Evolutionary conservation across 176 grass and related monocot genomes (phyloP).

Genomic region (Rhipidocladum racemiflorum): DNA sequence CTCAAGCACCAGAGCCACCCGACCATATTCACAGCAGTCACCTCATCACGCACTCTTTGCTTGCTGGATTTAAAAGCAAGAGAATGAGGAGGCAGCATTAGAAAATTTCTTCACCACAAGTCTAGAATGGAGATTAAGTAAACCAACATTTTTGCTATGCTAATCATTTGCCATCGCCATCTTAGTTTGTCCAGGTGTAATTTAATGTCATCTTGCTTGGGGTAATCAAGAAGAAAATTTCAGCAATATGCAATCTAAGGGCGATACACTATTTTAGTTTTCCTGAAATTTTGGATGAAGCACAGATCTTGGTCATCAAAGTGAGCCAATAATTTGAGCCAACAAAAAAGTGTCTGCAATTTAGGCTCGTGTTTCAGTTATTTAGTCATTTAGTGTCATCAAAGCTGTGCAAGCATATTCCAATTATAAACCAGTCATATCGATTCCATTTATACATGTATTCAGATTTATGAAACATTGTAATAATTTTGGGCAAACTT

Average conservation of each 20-base stretch:
- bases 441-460: neutral
- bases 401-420: neutral
- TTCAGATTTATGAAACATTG: neutral
- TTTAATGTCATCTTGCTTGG: neutral
- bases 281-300: neutral
- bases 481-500: constrained; percentile 33
- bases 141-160: neutral
- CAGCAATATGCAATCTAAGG: neutral
- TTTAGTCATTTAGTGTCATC: neutral
- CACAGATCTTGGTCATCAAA: neutral
- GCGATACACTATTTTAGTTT: neutral
- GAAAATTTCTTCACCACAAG: neutral
- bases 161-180: neutral
- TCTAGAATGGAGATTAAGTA: neutral
- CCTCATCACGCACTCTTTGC: constrained; percentile 42
- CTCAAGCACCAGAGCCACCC: constrained; percentile 7
- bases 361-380: neutral
- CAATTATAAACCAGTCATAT: constrained; percentile 16
- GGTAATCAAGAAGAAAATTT: neutral
- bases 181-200: neutral
- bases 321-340: neutral
- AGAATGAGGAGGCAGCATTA: neutral
- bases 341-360: neutral
- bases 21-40: constrained; percentile 37
- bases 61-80: constrained; percentile 30